Conservation (phyloP, 768 basidiomycete species). For the Boletus barrowsii region DNA sequence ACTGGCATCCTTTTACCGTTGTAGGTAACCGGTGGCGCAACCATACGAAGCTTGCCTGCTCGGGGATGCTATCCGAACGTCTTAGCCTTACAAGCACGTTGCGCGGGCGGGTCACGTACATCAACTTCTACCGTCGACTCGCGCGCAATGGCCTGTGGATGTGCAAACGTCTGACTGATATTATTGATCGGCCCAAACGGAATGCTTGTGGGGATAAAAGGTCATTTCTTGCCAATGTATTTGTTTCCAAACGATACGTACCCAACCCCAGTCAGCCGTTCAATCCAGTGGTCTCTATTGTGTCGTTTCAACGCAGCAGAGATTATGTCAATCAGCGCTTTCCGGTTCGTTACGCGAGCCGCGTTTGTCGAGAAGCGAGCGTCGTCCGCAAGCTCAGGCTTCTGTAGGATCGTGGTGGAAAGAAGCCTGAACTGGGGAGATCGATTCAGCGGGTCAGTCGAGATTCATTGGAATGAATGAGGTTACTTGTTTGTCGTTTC, state of each 20-base stretch:
- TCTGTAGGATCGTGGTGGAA: conserved; percentile 56
- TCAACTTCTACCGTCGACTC: conserved; percentile 74
- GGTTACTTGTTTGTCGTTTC: conserved; percentile 79
- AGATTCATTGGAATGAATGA: not conserved
- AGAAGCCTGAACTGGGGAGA: conserved; percentile 64
- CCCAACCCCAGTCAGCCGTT: conserved; percentile 74
- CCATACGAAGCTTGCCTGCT: conserved; percentile 73
- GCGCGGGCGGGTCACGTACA: conserved; percentile 46
- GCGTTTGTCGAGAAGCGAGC: conserved; percentile 70
- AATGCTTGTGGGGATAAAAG: conserved; percentile 42
- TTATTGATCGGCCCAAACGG: conserved; percentile 93
- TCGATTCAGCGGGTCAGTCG: conserved; percentile 10
- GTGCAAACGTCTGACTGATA: conserved; percentile 83
- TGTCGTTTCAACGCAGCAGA: conserved; percentile 54
- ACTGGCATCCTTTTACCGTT: conserved; percentile 78
- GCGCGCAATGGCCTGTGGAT: conserved; percentile 81
- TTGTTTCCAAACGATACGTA: conserved; percentile 34
- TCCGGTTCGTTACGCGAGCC: conserved; percentile 72
- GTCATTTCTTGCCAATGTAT: conserved; percentile 8
- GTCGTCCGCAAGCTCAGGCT: conserved; percentile 58
- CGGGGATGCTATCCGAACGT: conserved; percentile 56
- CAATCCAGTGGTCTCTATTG: conserved; percentile 71
- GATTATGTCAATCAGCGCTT: conserved; percentile 66
- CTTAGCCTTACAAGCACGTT: conserved; percentile 13
- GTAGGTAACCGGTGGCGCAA: conserved; percentile 78